Evolutionary conservation across 108 stramenopile genomes (phyloP).

Genomic region (Conticribra guillardii): DNA sequence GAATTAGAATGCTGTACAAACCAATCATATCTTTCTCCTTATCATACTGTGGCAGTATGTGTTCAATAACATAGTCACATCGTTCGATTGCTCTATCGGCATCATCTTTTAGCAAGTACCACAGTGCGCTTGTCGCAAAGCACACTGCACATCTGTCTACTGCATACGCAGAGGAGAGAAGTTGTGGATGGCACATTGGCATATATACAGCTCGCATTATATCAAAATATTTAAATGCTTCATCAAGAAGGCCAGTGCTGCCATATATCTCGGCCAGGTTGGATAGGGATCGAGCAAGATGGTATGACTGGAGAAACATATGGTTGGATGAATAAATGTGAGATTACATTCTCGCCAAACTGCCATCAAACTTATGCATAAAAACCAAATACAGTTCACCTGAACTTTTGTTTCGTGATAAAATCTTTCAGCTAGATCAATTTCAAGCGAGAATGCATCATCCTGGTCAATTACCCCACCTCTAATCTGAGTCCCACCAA

Average conservation of each 20-base stretch:
- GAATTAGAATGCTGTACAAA: slow-evolving; percentile 17
- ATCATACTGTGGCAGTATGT: slow-evolving; percentile 33
- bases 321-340: too few relatives aligned
- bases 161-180: slow-evolving; percentile 21
- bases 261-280: slow-evolving; percentile 22
- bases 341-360: too few relatives aligned
- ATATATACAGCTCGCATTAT: slow-evolving; percentile 29
- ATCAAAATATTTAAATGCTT: slow-evolving; percentile 21
- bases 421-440: slow-evolving; percentile 35
- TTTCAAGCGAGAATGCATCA: slow-evolving; percentile 32
- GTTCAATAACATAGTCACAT: slow-evolving; percentile 29
- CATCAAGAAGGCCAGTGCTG: not conserved
- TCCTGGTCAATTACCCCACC: slow-evolving; percentile 37
- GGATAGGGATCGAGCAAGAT: slow-evolving; percentile 25
- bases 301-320: slow-evolving; percentile 34
- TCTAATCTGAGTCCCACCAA: slow-evolving; percentile 23
- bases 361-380: not conserved
- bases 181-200: slow-evolving; percentile 31
- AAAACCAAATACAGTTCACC: not conserved
- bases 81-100: slow-evolving; percentile 31
- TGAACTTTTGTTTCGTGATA: slow-evolving; percentile 37
- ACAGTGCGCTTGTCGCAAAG: slow-evolving; percentile 29
- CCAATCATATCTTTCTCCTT: slow-evolving; percentile 31
- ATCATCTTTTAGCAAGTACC: slow-evolving; percentile 31
- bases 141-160: slow-evolving; percentile 29